phyloP scores from a whole-genome alignment of 1,139 yeast genomes.

The Yamadazyma buinensis region DNA sequence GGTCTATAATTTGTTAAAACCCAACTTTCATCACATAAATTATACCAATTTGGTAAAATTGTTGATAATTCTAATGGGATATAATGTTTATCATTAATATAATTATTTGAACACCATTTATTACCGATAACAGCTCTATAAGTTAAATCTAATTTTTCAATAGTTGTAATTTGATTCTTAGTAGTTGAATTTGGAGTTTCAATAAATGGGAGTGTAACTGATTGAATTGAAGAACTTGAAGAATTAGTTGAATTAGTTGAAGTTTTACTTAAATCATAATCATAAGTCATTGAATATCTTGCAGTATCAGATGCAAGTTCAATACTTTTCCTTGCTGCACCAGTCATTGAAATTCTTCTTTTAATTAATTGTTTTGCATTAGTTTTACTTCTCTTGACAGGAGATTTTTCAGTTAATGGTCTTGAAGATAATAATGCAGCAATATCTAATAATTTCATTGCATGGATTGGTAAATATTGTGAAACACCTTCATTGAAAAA shows the following conservation, averaged over 20 bases:
- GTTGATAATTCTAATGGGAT: constrained; percentile 24
- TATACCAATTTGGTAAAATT: constrained; percentile 36
- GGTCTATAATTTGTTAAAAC: constrained; percentile 46
- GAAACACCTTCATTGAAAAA: constrained; percentile 74
- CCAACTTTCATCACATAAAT: constrained; percentile 44
- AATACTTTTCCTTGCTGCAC: constrained; percentile 21
- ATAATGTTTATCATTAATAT: constrained; percentile 24
- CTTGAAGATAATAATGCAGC: constrained; percentile 52
- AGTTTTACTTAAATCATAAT: constrained; percentile 45
- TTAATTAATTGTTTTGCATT: constrained; percentile 35
- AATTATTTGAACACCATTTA: constrained; percentile 43
- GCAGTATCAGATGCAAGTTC: constrained; percentile 14
- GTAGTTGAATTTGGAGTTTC: constrained; percentile 38
- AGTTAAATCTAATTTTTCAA: constrained; percentile 44
- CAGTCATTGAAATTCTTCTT: constrained; percentile 40
- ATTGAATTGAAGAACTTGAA: constrained; percentile 35
- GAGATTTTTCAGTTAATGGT: constrained; percentile 29
- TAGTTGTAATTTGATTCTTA: constrained; percentile 35
- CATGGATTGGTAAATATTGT: constrained; percentile 55
- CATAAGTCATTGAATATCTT: constrained; percentile 48
- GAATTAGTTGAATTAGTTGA: constrained; percentile 44
- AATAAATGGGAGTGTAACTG: constrained; percentile 40
- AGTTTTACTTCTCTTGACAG: constrained; percentile 11
- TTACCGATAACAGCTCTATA: constrained; percentile 48
- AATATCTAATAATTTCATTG: constrained; percentile 56